phyloP scores from a whole-genome alignment of 176 grass and related monocot genomes.

The Musa acuminata region DNA sequence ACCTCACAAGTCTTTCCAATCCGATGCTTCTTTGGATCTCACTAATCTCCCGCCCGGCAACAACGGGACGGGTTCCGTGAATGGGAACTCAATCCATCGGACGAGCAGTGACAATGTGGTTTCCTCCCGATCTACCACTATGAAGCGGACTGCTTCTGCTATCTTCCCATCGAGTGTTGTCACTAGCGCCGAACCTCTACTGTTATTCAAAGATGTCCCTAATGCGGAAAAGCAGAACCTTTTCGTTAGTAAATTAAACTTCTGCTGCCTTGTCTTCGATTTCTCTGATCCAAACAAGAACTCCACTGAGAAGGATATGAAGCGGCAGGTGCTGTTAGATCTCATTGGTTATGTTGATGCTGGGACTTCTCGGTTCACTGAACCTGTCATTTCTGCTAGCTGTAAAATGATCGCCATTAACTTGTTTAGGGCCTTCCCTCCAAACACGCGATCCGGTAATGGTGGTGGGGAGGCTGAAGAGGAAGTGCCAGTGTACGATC shows the following conservation, averaged over 20 bases:
- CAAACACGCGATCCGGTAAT: slow-evolving; percentile 36
- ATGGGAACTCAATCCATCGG: slow-evolving; percentile 22
- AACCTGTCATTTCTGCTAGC: slow-evolving; percentile 54
- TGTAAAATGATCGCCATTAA: slow-evolving; percentile 63
- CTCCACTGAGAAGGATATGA: slow-evolving; percentile 58
- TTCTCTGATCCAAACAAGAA: slow-evolving; percentile 83
- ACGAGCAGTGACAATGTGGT: slow-evolving; percentile 6
- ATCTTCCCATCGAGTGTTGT: slow-evolving; percentile 13
- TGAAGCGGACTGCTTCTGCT: neutral
- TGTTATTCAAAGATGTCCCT: slow-evolving; percentile 22
- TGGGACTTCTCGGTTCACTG: slow-evolving; percentile 54
- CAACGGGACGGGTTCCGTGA: slow-evolving; percentile 6
- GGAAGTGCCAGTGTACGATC: slow-evolving; percentile 84
- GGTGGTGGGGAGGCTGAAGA: slow-evolving; percentile 53
- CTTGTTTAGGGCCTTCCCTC: slow-evolving; percentile 85
- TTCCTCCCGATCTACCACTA: neutral
- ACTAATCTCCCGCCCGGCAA: neutral
- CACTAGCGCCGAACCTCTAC: neutral
- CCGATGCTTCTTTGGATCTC: slow-evolving; percentile 30
- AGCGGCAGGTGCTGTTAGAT: slow-evolving; percentile 67
- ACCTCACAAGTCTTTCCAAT: slow-evolving; percentile 63
- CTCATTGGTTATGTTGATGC: slow-evolving; percentile 49
- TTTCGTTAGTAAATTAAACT: slow-evolving; percentile 68
- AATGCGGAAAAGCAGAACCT: slow-evolving; percentile 41
- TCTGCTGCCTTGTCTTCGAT: slow-evolving; percentile 60